Evolutionary conservation across 2,329 filamentous ascomycete species (phyloP), one percentile per base, ranked within the genome.

Genomic region (Byssothecium circinans): DNA sequence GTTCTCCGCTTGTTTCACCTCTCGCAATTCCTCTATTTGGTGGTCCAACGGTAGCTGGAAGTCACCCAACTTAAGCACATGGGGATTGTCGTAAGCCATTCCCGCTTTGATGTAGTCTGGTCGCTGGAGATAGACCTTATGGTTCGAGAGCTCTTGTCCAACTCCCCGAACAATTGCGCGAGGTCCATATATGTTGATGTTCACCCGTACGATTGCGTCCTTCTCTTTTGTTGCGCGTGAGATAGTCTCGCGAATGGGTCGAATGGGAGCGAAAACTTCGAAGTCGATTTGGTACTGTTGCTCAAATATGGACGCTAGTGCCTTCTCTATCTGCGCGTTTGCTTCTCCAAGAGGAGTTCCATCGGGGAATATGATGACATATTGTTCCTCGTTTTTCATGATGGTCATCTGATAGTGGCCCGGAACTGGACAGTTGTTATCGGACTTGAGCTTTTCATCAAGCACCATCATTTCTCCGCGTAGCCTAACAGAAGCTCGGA

Each of bases 181-280:
- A 25, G 50, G 35, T 1, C 62, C 61, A 38, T 67, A 65, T 0
- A 65, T 29, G 23, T 59, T 65, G 8, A 67, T 54, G 35, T 64
- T 55, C 14, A 65, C 54, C 2, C 64, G 52, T 10, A 59, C 51
- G 18, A 64, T 50, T 0, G 64, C 64, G 14, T 65, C 61, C 27
- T 62, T 59, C 4, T 52, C 58, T 29, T 60, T 63, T 0, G 33
- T 53, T 2, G 58, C 54, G 27, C 49, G 52, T 2, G 44, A 36
- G 14, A 67, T 61, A 0, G 55, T 61, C n/a, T 67, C 62, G 15
- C 57, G 50, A 11, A 60, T 55, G 1, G 50, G 39, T 37, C 22
- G 41, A 2, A 52, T 50, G 3, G 57, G 58, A 14, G 51, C 56
- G 10, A 65, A 58, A 2, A 61, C 61, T 41, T 65, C 62, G 10